Evolutionary conservation across 768 basidiomycete genomes (phyloP).

Genomic region (Austroboletus eburneus): DNA sequence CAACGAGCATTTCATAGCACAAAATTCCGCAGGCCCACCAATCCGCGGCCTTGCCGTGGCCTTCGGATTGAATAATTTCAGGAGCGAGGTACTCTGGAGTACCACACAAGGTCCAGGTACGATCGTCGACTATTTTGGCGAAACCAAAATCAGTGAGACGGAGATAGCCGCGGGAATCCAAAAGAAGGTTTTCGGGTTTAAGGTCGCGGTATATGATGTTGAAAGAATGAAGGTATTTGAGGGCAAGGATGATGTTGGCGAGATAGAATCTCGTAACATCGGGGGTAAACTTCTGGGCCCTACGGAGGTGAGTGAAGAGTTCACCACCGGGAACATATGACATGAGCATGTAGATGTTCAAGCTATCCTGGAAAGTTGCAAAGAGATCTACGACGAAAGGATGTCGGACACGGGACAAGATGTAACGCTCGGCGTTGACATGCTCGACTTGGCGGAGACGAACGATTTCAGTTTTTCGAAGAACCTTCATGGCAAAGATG

Average conservation of each 20-base stretch:
- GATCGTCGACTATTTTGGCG: constrained; percentile 94
- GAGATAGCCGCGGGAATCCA: constrained; percentile 90
- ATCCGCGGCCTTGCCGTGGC: constrained; percentile 96
- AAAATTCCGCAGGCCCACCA: constrained; percentile 99
- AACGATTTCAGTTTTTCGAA: constrained; percentile 82
- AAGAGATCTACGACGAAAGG: constrained; percentile 97
- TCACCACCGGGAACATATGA: constrained; percentile 97
- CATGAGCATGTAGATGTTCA: constrained; percentile 98
- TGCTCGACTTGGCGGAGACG: constrained; percentile 95
- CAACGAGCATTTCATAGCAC: constrained; percentile 98
- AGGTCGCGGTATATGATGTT: constrained; percentile 99
- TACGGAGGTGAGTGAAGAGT: constrained; percentile 92
- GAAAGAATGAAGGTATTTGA: constrained; percentile 91
- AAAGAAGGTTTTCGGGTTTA: constrained; percentile 97
- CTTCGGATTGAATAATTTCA: constrained; percentile 96
- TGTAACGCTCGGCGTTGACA: constrained; percentile 93
- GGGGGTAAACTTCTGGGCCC: constrained; percentile 91
- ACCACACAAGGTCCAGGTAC: constrained; percentile 96
- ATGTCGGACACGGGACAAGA: constrained; percentile 86
- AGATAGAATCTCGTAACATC: constrained; percentile 98
- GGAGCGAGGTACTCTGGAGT: constrained; percentile 97
- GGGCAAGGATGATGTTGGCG: constrained; percentile 90
- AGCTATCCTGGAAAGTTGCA: constrained; percentile 90
- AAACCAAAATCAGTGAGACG: constrained; percentile 98
- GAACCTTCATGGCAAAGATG: constrained; percentile 85